Conservation (phyloP, 768 basidiomycete genomes). For the Rhodotorula kratochvilovae region DNA sequence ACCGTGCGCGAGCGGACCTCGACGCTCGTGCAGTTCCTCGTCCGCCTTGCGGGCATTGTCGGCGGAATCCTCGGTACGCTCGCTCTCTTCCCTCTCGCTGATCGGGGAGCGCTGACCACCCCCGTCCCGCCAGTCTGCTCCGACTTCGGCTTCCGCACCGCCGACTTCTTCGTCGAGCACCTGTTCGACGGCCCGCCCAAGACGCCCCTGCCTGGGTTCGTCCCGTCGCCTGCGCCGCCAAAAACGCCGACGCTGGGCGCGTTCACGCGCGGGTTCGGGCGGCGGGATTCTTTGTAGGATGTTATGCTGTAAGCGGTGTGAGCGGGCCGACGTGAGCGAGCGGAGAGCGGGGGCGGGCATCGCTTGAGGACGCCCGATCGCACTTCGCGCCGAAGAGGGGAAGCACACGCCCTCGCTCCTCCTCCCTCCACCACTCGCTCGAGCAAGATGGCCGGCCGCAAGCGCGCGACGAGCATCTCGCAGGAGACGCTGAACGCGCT, state of each 20-base stretch:
- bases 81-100: not conserved
- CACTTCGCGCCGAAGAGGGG: too few relatives aligned
- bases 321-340: not conserved
- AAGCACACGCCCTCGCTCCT: not conserved
- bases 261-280: constrained; percentile 5
- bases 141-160: constrained; percentile 37
- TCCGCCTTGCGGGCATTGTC: constrained; percentile 82
- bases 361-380: not conserved
- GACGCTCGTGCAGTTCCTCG: constrained; percentile 69
- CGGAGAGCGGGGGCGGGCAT: not conserved
- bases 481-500: not conserved
- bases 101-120: not conserved
- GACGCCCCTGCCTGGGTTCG: constrained; percentile 25
- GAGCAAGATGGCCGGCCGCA: not conserved
- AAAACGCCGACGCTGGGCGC: not conserved
- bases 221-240: constrained; percentile 6
- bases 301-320: not conserved
- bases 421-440: not conserved
- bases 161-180: constrained; percentile 17
- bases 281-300: too few relatives aligned
- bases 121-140: constrained; percentile 12
- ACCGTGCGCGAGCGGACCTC: constrained; percentile 85
- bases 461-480: not conserved
- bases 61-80: constrained; percentile 67
- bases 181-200: not conserved